phyloP scores from a whole-genome alignment of 2,329 filamentous ascomycete genomes.

The Fusarium newnesense region DNA sequence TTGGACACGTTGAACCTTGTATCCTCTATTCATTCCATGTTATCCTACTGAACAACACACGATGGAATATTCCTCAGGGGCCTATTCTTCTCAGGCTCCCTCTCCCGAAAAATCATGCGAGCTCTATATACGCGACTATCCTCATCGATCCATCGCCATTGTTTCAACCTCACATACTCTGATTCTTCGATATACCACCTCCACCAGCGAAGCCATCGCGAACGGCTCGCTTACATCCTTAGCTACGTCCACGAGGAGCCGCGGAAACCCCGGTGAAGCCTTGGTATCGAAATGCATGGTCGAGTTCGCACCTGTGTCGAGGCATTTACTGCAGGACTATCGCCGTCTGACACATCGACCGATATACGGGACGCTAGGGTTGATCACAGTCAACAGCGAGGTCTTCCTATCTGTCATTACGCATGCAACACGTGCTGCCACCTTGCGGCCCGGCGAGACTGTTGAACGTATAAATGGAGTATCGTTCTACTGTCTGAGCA shows the following conservation, averaged over 20 bases:
- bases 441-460: conserved; percentile 85
- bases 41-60: conserved; percentile 38
- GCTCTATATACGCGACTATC: conserved; percentile 86
- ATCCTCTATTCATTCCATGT: conserved; percentile 2
- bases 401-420: conserved; percentile 93
- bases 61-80: conserved; percentile 61
- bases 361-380: conserved; percentile 85
- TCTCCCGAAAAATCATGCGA: conserved; percentile 73
- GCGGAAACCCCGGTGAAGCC: conserved; percentile 55
- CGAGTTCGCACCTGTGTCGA: conserved; percentile 76
- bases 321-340: conserved; percentile 78
- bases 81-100: conserved; percentile 59
- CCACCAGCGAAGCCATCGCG: conserved; percentile 66
- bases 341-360: conserved; percentile 77
- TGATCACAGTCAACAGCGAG: conserved; percentile 85
- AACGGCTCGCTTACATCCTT: conserved; percentile 69
- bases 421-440: conserved; percentile 80
- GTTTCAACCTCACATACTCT: conserved; percentile 82
- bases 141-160: conserved; percentile 87
- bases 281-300: conserved; percentile 80
- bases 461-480: conserved; percentile 88
- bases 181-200: conserved; percentile 82
- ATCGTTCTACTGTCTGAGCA: conserved; percentile 93
- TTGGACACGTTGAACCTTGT: conserved; percentile 25
- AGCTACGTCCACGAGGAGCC: conserved; percentile 57